phyloP scores from a whole-genome alignment of 2,329 filamentous ascomycete genomes.

The Colletotrichum orbiculare region DNA sequence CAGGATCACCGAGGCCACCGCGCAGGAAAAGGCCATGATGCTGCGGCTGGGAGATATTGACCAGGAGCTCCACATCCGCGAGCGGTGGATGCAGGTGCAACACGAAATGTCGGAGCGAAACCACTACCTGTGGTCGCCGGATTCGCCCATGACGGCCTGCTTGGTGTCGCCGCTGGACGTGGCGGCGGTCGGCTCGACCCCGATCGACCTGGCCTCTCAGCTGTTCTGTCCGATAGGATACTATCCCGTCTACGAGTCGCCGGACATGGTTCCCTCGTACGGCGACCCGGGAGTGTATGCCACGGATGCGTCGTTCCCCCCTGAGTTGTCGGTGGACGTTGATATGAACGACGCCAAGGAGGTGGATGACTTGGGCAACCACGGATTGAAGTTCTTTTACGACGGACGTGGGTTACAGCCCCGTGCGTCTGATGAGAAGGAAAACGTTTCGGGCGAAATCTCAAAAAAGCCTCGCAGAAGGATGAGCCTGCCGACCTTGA shows the following conservation, averaged over 20 bases:
- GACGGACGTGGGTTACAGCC: not conserved
- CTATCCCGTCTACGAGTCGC: slow-evolving; percentile 17
- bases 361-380: slow-evolving; percentile 18
- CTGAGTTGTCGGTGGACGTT: not conserved
- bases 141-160: slow-evolving; percentile 17
- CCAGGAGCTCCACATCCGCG: slow-evolving; percentile 59
- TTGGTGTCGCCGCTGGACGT: slow-evolving; percentile 9
- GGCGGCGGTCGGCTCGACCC: slow-evolving; percentile 37
- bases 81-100: slow-evolving; percentile 50
- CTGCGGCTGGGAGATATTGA: slow-evolving; percentile 60
- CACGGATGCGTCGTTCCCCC: too few species aligned
- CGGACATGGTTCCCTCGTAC: not conserved
- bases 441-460: not conserved
- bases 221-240: slow-evolving; percentile 46
- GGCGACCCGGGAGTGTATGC: not conserved
- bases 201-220: slow-evolving; percentile 43
- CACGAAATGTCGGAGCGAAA: slow-evolving; percentile 36
- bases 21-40: slow-evolving; percentile 59
- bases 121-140: slow-evolving; percentile 13
- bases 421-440: not conserved
- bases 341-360: not conserved
- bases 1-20: slow-evolving; percentile 56
- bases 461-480: slow-evolving; percentile 39
- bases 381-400: slow-evolving; percentile 22
- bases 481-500: slow-evolving; percentile 47